A percentile compares a stretch with the other conserved stretches of the same genome.
Conservation (phyloP, 306 rosid genomes). For the Casuarina equisetifolia region DNA sequence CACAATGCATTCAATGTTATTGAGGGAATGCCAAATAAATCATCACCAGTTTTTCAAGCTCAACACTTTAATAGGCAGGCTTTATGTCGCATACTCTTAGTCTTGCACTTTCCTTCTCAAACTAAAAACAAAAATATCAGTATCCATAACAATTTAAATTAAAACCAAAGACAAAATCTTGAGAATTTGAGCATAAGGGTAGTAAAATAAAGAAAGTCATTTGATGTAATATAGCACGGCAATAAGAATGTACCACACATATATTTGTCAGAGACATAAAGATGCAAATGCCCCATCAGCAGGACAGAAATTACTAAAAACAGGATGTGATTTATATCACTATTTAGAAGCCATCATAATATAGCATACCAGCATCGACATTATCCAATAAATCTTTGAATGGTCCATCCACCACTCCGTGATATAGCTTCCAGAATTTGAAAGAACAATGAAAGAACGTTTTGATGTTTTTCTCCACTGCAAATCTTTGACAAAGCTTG, state of each 20-base stretch:
- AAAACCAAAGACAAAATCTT: background rate
- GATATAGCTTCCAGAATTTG: conserved; percentile 50
- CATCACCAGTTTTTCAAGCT: background rate
- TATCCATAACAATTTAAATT: background rate
- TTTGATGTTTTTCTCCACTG: conserved; percentile 61
- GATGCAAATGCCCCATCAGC: conserved; percentile 14
- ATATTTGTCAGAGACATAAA: background rate
- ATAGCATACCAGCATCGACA: conserved; percentile 80
- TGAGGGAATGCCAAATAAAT: background rate
- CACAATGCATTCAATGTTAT: background rate
- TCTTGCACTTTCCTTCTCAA: background rate
- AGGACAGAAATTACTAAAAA: conserved; percentile 11
- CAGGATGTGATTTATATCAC: background rate
- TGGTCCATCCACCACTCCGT: conserved; percentile 49
- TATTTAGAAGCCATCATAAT: conserved; percentile 3
- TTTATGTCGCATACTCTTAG: background rate
- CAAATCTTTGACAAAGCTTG: conserved; percentile 62
- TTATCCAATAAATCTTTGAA: conserved; percentile 49
- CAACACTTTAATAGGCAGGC: background rate
- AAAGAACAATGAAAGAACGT: conserved; percentile 59
- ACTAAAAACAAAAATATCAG: background rate
- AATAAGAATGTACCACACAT: background rate
- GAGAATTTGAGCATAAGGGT: background rate
- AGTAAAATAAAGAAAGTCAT: background rate
- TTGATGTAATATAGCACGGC: background rate